Percentiles rank a stretch among this genome's conserved stretches.
Conservation (phyloP, 345 rosid species). For the Acer negundo region DNA sequence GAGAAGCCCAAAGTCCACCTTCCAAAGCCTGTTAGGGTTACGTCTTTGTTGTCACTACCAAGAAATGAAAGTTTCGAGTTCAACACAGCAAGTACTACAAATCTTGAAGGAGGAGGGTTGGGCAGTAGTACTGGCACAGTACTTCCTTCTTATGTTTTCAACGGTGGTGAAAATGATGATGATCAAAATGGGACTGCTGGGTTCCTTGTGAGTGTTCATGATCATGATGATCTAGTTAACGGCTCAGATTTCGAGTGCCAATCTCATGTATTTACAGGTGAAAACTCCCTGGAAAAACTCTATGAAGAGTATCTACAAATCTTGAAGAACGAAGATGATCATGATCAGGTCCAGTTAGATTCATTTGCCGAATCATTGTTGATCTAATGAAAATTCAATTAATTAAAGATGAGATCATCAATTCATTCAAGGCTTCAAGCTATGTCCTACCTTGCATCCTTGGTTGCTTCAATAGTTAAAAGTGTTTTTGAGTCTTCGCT, state of each 20-base stretch:
- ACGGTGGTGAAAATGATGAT: conserved; percentile 5
- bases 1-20: conserved; percentile 44
- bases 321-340: conserved; percentile 36
- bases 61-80: conserved; percentile 38
- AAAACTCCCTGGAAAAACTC: conserved; percentile 33
- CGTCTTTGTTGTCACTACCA: conserved; percentile 23
- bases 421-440: too few relatives aligned
- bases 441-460: too few relatives aligned
- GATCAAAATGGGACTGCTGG: conserved; percentile 18
- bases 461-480: not conserved
- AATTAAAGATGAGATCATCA: too few relatives aligned
- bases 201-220: conserved; percentile 21
- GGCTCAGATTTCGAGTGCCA: conserved; percentile 34
- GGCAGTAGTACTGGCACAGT: conserved; percentile 3
- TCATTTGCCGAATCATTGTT: conserved; percentile 37
- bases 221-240: conserved; percentile 24
- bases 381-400: conserved; percentile 6
- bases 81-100: conserved; percentile 1
- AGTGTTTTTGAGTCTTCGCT: not conserved
- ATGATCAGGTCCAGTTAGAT: conserved; percentile 34
- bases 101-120: conserved; percentile 14
- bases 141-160: conserved; percentile 16
- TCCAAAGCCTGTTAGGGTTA: conserved; percentile 48
- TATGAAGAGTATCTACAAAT: conserved; percentile 52
- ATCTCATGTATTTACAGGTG: conserved; percentile 6